Percentiles rank a stretch among this genome's conserved stretches.
phyloP scores from a whole-genome alignment of 106 monocot genomes.

The Allium fistulosum region DNA sequence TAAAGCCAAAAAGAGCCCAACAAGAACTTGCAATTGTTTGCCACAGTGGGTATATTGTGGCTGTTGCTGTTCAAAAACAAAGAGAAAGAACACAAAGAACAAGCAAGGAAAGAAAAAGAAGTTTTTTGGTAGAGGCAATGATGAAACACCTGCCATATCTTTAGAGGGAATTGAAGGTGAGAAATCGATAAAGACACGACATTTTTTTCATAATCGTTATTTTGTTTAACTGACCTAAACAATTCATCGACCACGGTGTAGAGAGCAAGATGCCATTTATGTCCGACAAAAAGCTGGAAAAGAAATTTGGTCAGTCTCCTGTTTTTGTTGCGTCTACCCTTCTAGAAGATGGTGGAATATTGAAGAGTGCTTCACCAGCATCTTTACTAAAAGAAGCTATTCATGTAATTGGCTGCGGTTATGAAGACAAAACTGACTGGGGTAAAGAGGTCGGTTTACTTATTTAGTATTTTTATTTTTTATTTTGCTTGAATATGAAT shows the following conservation, averaged over 20 bases:
- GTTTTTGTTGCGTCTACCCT: conserved; percentile 82
- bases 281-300: conserved; percentile 55
- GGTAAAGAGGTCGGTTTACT: conserved; percentile 40
- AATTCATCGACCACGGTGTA: conserved; percentile 7
- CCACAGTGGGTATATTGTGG: conserved; percentile 62
- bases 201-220: too few relatives aligned
- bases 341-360: conserved; percentile 56
- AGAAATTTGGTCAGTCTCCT: conserved; percentile 77
- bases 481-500: neutral
- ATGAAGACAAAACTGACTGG: conserved; percentile 84
- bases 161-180: conserved; percentile 53
- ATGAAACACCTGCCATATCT: conserved; percentile 53
- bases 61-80: conserved; percentile 33
- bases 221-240: too few relatives aligned
- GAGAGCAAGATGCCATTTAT: conserved; percentile 28
- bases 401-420: conserved; percentile 73
- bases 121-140: conserved; percentile 30
- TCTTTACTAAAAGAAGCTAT: conserved; percentile 80
- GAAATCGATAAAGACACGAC: too few relatives aligned
- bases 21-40: conserved; percentile 75
- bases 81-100: conserved; percentile 67
- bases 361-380: conserved; percentile 58
- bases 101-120: conserved; percentile 66
- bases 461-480: neutral
- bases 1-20: conserved; percentile 61